Evolutionary conservation across 2,329 filamentous ascomycete species (phyloP).

Genomic region (Sporothrix brasiliensis): DNA sequence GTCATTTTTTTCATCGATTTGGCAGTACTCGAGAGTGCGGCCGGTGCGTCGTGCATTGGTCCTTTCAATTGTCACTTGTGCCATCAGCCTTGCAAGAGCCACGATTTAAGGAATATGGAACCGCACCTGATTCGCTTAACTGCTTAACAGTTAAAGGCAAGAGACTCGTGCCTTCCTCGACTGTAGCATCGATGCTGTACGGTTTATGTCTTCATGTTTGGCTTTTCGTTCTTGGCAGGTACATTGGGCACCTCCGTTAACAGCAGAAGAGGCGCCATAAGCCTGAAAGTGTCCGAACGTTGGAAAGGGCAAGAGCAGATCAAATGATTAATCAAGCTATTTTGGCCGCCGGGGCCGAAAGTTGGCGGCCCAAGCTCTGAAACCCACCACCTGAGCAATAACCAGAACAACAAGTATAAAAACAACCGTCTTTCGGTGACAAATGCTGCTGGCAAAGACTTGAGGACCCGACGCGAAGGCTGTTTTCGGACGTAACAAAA

Average conservation of each 20-base stretch:
- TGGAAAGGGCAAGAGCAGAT: constrained; percentile 1
- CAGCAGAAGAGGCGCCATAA: background rate
- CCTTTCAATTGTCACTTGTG: background rate
- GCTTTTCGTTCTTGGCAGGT: background rate
- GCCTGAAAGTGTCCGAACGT: background rate
- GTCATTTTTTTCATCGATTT: background rate
- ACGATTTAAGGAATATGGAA: background rate
- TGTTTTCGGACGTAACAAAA: background rate
- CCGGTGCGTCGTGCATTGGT: background rate
- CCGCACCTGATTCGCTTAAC: background rate
- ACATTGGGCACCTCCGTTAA: background rate
- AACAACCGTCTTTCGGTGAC: background rate
- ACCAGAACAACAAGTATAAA: constrained; percentile 11
- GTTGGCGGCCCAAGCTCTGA: background rate
- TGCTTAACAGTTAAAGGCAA: background rate
- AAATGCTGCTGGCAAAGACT: background rate
- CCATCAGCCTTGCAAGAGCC: background rate
- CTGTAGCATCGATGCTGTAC: background rate
- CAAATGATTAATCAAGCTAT: background rate
- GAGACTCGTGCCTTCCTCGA: background rate
- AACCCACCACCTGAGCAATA: constrained; percentile 8
- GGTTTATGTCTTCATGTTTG: background rate
- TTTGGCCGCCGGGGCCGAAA: background rate
- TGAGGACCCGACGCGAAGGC: background rate
- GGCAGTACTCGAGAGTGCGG: constrained; percentile 2